Conservation (phyloP, 331 rosid genomes). For the Pyrus hybrid region DNA sequence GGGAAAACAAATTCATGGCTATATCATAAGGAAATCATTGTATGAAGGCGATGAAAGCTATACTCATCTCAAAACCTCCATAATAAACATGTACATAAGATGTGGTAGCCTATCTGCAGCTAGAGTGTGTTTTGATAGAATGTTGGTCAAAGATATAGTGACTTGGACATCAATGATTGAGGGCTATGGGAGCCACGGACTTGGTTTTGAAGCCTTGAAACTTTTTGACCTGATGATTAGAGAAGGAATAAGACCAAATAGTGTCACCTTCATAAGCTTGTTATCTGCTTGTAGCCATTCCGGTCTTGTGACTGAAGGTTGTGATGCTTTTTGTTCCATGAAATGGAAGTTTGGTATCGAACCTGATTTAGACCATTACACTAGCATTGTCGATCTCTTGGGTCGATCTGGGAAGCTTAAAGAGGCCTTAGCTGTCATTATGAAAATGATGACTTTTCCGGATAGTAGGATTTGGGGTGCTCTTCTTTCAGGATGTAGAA, state of each 20-base stretch:
- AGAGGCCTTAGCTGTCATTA: constrained; percentile 37
- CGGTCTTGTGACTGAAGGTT: constrained; percentile 53
- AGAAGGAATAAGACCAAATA: constrained; percentile 34
- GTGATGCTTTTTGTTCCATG: constrained; percentile 38
- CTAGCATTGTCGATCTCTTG: constrained; percentile 59
- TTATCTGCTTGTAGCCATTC: constrained; percentile 59
- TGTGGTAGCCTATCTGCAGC: constrained; percentile 42
- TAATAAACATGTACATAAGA: constrained; percentile 50
- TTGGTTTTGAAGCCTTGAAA: constrained; percentile 31
- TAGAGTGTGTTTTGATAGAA: constrained; percentile 21
- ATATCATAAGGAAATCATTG: constrained; percentile 23
- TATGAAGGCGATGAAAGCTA: not conserved
- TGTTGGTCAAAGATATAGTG: constrained; percentile 38
- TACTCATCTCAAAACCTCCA: constrained; percentile 36
- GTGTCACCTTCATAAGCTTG: constrained; percentile 48
- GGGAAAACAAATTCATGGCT: constrained; percentile 40
- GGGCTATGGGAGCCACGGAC: constrained; percentile 49
- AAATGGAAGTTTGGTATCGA: constrained; percentile 40
- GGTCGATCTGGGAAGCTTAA: constrained; percentile 41
- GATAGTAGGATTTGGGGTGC: constrained; percentile 64
- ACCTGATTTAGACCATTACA: constrained; percentile 49
- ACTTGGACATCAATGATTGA: constrained; percentile 63
- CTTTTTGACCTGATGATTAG: constrained; percentile 31
- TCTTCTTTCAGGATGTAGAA: constrained; percentile 49
- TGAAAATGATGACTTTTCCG: constrained; percentile 35